These are phyloP conservation scores for Orbilia blumenaviensis DNA, from an alignment of 2,329 filamentous ascomycete species.

Conservation along the genomic window DNA sequence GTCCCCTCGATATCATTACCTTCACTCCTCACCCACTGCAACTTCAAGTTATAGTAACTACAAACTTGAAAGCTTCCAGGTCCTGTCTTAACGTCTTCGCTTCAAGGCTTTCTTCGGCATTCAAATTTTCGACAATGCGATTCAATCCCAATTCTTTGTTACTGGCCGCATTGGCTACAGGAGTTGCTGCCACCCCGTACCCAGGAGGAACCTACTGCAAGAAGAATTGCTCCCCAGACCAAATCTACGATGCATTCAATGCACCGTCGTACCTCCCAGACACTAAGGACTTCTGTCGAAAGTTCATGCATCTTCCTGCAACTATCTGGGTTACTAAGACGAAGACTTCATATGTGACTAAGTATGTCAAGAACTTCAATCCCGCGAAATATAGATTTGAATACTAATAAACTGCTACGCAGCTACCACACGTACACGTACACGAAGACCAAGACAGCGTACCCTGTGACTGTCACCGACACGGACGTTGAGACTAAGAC, in stretches of 20 bases:
- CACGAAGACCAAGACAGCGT: background rate
- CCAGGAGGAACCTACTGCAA: conserved; percentile 13
- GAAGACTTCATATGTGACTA: background rate
- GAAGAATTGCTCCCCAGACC: conserved; percentile 5
- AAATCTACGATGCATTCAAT: conserved; percentile 7
- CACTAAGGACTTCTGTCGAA: conserved; percentile 6
- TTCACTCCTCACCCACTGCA: conserved; percentile 1
- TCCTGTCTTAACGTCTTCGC: background rate
- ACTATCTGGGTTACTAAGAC: background rate
- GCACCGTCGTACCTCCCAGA: background rate
- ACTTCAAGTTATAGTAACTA: background rate
- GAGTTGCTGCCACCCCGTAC: background rate
- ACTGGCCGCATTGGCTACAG: background rate
- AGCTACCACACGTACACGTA: background rate
- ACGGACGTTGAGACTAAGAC: background rate
- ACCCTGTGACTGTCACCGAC: background rate
- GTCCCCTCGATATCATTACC: background rate
- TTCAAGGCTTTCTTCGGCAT: background rate
- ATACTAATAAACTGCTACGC: background rate
- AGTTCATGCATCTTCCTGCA: background rate
- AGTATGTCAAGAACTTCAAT: background rate
- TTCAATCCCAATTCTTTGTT: background rate
- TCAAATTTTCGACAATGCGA: background rate
- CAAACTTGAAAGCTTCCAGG: background rate
- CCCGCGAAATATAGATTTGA: background rate